A percentile compares a stretch with the other conserved stretches of the same genome.
Evolutionary conservation across 495 filamentous ascomycete genomes (phyloP).

Genomic region (Podospora fimiseda): DNA sequence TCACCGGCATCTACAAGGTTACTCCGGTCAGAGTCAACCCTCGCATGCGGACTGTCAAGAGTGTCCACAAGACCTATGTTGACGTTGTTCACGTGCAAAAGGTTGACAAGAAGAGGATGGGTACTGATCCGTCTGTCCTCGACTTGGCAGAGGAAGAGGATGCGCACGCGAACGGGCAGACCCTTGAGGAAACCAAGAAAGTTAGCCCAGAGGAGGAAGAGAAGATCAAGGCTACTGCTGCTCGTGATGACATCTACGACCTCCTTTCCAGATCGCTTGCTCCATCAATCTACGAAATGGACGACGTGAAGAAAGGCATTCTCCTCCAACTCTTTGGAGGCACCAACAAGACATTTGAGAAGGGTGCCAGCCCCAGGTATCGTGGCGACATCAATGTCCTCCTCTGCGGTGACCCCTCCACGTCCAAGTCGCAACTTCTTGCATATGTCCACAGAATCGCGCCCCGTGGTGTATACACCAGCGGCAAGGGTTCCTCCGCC

Average conservation of each 20-base stretch:
- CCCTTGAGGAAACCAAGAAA: conserved; percentile 75
- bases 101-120: conserved; percentile 87
- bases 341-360: conserved; percentile 97
- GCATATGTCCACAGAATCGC: conserved; percentile 96
- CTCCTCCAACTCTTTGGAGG: conserved; percentile 93
- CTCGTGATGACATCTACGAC: conserved; percentile 85
- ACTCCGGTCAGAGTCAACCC: conserved; percentile 95
- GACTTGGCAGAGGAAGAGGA: conserved; percentile 56
- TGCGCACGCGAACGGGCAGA: conserved; percentile 69
- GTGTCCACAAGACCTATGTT: conserved; percentile 95
- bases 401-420: conserved; percentile 94
- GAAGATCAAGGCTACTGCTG: conserved; percentile 77
- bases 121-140: conserved; percentile 82
- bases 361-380: conserved; percentile 91
- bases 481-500: conserved; percentile 92
- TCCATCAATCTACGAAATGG: conserved; percentile 95
- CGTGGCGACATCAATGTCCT: conserved; percentile 96
- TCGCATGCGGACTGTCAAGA: conserved; percentile 84
- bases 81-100: conserved; percentile 96
- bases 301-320: conserved; percentile 98
- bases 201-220: conserved; percentile 85
- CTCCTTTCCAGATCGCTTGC: conserved; percentile 87
- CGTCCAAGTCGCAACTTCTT: conserved; percentile 89
- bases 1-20: conserved; percentile 94
- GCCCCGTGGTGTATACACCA: conserved; percentile 93